Evolutionary conservation across 257 asterid genomes (phyloP).

Genomic region (Nicotiana tomentosiformis): DNA sequence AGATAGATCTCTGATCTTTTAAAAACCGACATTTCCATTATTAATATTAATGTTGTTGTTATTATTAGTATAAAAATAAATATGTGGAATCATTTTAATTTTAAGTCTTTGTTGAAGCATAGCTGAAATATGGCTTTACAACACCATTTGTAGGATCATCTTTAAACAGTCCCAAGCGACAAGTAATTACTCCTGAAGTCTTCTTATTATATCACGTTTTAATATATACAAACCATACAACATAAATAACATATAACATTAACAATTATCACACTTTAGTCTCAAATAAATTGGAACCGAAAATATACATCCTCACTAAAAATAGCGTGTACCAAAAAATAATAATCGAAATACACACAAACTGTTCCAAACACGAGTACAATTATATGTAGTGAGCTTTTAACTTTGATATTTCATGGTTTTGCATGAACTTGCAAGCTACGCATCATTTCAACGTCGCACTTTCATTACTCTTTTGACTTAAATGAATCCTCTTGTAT

Average conservation of each 20-base stretch:
- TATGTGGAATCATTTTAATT: no score
- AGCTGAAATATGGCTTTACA: no score
- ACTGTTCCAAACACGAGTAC: background rate
- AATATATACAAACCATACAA: background rate
- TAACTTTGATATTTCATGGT: background rate
- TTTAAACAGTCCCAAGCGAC: no score
- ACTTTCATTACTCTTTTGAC: conserved; percentile 54
- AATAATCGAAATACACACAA: background rate
- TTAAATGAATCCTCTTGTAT: background rate
- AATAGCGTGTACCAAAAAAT: background rate
- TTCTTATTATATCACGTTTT: no score
- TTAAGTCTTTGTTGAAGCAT: no score
- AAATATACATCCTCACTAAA: background rate
- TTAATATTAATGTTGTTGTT: no score
- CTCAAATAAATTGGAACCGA: background rate
- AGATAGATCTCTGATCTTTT: no score
- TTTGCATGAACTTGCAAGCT: conserved; percentile 56
- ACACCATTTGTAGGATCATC: no score
- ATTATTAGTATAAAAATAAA: no score
- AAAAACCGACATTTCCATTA: no score
- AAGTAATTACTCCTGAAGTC: background rate
- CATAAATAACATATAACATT: background rate
- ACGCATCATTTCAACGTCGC: conserved; percentile 71
- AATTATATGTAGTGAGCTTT: background rate
- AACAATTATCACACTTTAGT: background rate